Base-by-base conservation (phyloP, 352 stramenopile species). In the Phytophthora ramorum region DNA sequence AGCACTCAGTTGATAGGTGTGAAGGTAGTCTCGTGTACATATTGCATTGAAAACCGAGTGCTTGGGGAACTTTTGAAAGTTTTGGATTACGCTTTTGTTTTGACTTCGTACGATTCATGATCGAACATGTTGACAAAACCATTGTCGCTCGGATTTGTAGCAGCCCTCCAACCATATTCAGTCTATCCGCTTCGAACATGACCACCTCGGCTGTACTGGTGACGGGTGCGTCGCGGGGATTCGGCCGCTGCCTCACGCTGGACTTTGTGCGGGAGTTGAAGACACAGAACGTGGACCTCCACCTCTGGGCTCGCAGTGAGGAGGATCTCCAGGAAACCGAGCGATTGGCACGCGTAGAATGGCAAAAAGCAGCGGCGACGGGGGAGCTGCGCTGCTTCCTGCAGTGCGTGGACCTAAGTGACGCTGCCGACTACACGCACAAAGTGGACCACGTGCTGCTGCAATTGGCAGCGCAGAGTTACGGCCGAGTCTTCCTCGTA, bases 141-240 rank as follows among this genome's bases (percentile, higher is more conserved):
- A 3, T 24, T 24, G n/a, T n/a, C n/a, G n/a, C n/a, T n/a, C n/a
- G n/a, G n/a, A n/a, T n/a, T n/a, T n/a, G n/a, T n/a, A 28, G 24
- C 24, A 28, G 24, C 5, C 26, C 26, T 32, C 26, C 26, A 32
- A 32, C 26, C 26, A 32, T 32, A 32, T 3, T 32, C 2, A 32
- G 22, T 24, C n/a, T n/a, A n/a, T n/a, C n/a, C 22, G 22, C 26
- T 7, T 8, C 26, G 7, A 8, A 9, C 26, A 53, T 53, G 46
- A 38, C 12, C 16, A 61, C 28, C n/a, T 16, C 10, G 1, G 75
- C 72, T 5, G 78, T 96, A 17, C 52, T 97, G 38, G 64, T 97
- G 20, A 96, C 90, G 0, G 90, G 90, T 22, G 89, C 89, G n/a
- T 95, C 83, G 55, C 75, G 85, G n/a, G 83, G 89, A 71, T 96